A percentile compares a stretch with the other conserved stretches of the same genome.
These are phyloP conservation scores for Acorus gramineus DNA, from an alignment of 106 monocot species.

Conservation along the genomic window DNA sequence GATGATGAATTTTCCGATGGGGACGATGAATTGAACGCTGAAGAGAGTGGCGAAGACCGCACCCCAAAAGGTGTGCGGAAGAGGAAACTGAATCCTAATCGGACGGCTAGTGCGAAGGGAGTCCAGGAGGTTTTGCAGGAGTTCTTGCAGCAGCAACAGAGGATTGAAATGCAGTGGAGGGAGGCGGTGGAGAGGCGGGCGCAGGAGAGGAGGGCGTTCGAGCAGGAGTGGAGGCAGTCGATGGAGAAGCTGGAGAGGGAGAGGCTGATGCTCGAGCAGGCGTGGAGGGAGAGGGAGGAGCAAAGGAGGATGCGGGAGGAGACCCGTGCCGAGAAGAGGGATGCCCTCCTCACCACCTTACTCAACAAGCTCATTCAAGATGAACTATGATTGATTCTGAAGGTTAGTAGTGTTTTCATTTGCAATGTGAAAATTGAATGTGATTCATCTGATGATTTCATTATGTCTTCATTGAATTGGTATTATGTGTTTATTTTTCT, in stretches of 20 bases:
- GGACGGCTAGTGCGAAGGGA: neutral
- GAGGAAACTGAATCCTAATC: slow-evolving; percentile 24
- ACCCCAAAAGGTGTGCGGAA: slow-evolving; percentile 28
- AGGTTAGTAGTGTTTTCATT: slow-evolving; percentile 69
- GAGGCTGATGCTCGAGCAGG: slow-evolving; percentile 73
- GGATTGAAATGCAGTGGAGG: slow-evolving; percentile 63
- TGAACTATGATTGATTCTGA: slow-evolving; percentile 32
- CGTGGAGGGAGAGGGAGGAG: slow-evolving; percentile 92
- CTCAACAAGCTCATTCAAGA: slow-evolving; percentile 78
- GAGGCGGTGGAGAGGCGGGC: slow-evolving; percentile 71
- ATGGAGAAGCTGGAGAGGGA: slow-evolving; percentile 95
- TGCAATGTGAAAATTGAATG: slow-evolving; percentile 59
- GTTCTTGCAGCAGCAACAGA: slow-evolving; percentile 78
- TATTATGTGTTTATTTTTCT: too few relatives aligned
- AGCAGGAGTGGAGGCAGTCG: slow-evolving; percentile 81
- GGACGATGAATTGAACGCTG: slow-evolving; percentile 35
- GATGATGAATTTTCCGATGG: slow-evolving; percentile 55
- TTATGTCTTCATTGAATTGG: slow-evolving; percentile 19
- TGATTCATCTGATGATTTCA: slow-evolving; percentile 66
- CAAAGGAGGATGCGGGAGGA: slow-evolving; percentile 87
- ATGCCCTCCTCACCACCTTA: slow-evolving; percentile 62
- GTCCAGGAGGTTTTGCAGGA: slow-evolving; percentile 61
- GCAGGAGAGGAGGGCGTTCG: slow-evolving; percentile 46
- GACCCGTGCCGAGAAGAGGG: slow-evolving; percentile 75
- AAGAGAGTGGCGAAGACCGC: slow-evolving; percentile 48